phyloP scores from a whole-genome alignment of 202 grass and related monocot species.

The Panicum virgatum region DNA sequence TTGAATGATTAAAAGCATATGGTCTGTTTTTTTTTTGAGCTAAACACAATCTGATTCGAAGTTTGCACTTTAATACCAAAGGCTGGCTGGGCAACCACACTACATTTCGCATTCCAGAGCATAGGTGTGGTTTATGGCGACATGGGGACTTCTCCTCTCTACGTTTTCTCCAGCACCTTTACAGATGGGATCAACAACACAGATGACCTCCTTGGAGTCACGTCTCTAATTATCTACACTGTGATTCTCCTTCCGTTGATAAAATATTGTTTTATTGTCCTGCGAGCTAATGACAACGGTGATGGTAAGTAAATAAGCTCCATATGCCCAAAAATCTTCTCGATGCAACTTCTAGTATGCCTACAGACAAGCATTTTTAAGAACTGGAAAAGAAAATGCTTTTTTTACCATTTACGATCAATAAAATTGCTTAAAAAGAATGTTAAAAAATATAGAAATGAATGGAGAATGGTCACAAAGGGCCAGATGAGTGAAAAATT shows the following conservation, averaged over 20 bases:
- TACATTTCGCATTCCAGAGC: constrained; percentile 62
- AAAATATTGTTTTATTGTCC: constrained; percentile 74
- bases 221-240: constrained; percentile 69
- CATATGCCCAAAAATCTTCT: constrained; percentile 11
- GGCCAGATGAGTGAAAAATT: neutral
- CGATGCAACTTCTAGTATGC: neutral
- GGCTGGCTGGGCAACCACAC: constrained; percentile 62
- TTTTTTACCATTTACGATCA: neutral
- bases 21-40: neutral
- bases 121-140: constrained; percentile 77
- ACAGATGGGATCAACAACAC: constrained; percentile 47
- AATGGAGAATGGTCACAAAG: neutral
- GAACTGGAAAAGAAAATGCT: neutral
- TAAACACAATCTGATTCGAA: constrained; percentile 15
- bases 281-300: constrained; percentile 67
- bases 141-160: constrained; percentile 67
- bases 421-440: neutral
- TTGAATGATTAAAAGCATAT: neutral
- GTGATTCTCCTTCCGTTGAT: constrained; percentile 60
- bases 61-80: constrained; percentile 16
- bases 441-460: neutral
- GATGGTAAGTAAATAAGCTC: constrained; percentile 53
- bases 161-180: constrained; percentile 68
- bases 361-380: neutral
- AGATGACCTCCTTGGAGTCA: constrained; percentile 60